Base-by-base conservation (phyloP, 352 stramenopile species). In the Globisporangium apiculatum region DNA sequence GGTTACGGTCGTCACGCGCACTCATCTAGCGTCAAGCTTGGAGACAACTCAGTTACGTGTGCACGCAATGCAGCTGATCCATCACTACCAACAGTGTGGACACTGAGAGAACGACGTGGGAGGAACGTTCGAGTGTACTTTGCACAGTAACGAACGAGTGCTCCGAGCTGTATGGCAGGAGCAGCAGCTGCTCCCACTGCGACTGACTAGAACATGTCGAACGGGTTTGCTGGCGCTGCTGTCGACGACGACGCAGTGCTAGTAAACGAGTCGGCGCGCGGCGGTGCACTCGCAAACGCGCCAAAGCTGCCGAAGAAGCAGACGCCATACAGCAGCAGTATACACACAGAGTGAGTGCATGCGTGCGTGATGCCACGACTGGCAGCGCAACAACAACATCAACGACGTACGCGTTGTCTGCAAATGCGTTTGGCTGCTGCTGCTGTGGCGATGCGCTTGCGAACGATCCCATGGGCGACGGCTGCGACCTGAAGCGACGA, bases 121-220 rank as follows among this genome's bases (percentile, higher is more conserved):
- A 31, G 24, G 1, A 31, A 31, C 24, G 24, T 31, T 31, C 24
- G 24, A 31, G 24, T 31, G 24, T 31, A 31, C 24, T 31, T 31
- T 31, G 24, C 24, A 31, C 24, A 31, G 24, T 31, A 31, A 31
- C 24, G 24, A 31, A 31, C 2, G 24, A 31, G 24, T 31, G 24
- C 24, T 31, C 1, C 24, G 24, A 31, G 24, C 24, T 31, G 24
- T 31, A 31, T 31, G 24, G 24, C 24, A 31, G 24, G 24, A 31
- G 24, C 24, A 31, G 24, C 24, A 31, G 24, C 24, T 3, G 24
- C 24, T 31, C 24, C 24, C 24, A 31, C 24, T 31, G 24, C 24
- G 24, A 31, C 24, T 3, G 24, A 50, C 83, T 63, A 93, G 67
- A 93, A 90, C 76, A 93, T 81, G 64, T 93, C 83, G 66, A 93